Percentiles rank a stretch among this genome's conserved stretches.
Conservation (phyloP, 73 alveolate genomes). For the Paramecium caudatum region DNA sequence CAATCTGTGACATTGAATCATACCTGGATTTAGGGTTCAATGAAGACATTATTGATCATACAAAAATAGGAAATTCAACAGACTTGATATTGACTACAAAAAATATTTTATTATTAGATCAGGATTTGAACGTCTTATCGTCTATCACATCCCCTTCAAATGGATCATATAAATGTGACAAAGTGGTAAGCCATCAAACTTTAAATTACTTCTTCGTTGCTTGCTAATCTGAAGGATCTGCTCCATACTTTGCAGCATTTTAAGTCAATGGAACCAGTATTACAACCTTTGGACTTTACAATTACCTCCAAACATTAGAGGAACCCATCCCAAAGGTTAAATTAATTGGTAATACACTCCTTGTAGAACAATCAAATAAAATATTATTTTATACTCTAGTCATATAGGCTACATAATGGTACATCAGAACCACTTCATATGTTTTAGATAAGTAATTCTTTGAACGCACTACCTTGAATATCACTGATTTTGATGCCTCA, state of each 20-base stretch:
- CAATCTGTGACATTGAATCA: background rate
- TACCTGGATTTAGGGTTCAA: background rate
- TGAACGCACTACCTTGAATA: background rate
- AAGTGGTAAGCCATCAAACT: background rate
- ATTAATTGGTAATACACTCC: background rate
- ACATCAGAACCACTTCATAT: background rate
- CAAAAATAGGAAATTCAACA: background rate
- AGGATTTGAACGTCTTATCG: background rate
- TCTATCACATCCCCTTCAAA: background rate
- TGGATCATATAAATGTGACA: background rate
- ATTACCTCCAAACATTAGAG: background rate
- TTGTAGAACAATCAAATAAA: background rate
- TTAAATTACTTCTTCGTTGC: background rate
- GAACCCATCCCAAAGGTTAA: background rate
- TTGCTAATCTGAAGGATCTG: background rate
- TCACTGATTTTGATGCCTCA: background rate
- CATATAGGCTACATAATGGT: background rate
- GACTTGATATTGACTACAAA: background rate
- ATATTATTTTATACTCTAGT: background rate
- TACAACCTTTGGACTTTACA: background rate
- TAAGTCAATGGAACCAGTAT: background rate
- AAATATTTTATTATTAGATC: background rate
- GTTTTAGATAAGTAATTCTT: background rate
- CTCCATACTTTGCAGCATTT: background rate
- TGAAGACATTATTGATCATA: slow-evolving; percentile 8